Base-by-base conservation (phyloP, 169 alveolate genomes). In the Plasmodium gonderi region DNA sequence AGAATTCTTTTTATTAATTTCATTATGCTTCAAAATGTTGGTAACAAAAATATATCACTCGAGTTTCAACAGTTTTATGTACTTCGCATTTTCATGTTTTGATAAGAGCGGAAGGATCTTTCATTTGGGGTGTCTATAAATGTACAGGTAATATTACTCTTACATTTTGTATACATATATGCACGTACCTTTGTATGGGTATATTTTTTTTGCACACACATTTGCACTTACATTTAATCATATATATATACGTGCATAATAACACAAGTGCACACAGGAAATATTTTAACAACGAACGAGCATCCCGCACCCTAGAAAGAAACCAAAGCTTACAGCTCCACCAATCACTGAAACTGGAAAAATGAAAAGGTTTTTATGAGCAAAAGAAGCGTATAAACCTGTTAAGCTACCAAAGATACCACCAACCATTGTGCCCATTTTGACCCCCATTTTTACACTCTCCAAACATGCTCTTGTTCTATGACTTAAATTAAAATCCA, bases 391-490 rank as follows among this genome's bases (percentile, higher is more conserved):
- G 67, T 97, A 97, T 31, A 95, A 47, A 14, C 99, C 99, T 42
- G 98, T 97, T 60, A 97, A 90, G 33, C 96, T 95, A 0, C 99
- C 99, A 80, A 97, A 97, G 44, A 97, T 97, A n/a, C 98, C 98
- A 26, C 99, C 99, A 40, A 97, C 98, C 54, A 97, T 96, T 2
- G 98, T 97, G 5, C 99, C 99, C 98, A 96, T 97, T 79, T 97
- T 97, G 77, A 95, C 95, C 9, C 99, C 99, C 98, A 97, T 93
- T 79, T 97, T 97, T 49, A 97, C 93, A 79, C 98, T 97, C 33
- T 97, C 99, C 65, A 96, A 79, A 90, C 99, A 97, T 47, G 94
- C 95, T 38, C 96, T 91, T 29, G 97, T 94, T 74, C 98, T 80
- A 26, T 97, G 97, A 76, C 95, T 96, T 29, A 96, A 95, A 54